Evolutionary conservation across 495 filamentous ascomycete genomes (phyloP).

Genomic region (Aspergillus conjunctus): DNA sequence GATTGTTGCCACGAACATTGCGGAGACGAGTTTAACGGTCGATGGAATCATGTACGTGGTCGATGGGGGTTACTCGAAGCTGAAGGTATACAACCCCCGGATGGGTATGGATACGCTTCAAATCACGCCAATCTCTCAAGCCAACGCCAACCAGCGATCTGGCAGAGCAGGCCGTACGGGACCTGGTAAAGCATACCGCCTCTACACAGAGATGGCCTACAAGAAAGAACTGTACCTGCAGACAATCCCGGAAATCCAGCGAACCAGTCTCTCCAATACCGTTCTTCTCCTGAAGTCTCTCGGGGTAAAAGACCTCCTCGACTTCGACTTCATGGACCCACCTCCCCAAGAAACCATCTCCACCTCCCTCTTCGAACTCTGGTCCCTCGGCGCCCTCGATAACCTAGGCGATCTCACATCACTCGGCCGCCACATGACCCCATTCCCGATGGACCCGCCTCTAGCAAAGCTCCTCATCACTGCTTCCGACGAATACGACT

Average conservation of each 20-base stretch:
- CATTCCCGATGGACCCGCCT: conserved; percentile 95
- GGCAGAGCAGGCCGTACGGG: conserved; percentile 94
- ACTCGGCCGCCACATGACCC: conserved; percentile 89
- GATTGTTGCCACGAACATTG: conserved; percentile 98
- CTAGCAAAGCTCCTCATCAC: conserved; percentile 94
- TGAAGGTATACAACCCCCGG: conserved; percentile 97
- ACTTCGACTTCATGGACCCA: conserved; percentile 99
- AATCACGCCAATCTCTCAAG: conserved; percentile 97
- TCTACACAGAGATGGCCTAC: conserved; percentile 94
- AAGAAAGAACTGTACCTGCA: conserved; percentile 97
- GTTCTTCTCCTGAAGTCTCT: conserved; percentile 93
- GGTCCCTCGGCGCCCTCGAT: conserved; percentile 91
- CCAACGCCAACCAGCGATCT: conserved; percentile 90
- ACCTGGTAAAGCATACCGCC: conserved; percentile 90
- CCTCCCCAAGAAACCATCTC: conserved; percentile 98
- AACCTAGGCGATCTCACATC: conserved; percentile 91
- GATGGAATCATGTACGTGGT: conserved; percentile 99
- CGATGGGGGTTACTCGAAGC: conserved; percentile 91
- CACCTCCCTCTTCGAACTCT: conserved; percentile 96
- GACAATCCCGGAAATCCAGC: conserved; percentile 97
- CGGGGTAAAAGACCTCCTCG: conserved; percentile 89
- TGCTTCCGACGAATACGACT: conserved; percentile 78
- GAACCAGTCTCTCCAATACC: conserved; percentile 93
- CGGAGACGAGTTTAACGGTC: conserved; percentile 96
- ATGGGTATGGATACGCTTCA: conserved; percentile 99